Evolutionary conservation across 345 rosid genomes (phyloP), one percentile per base, ranked within the genome.

Genomic region (Physaria fendleri): DNA sequence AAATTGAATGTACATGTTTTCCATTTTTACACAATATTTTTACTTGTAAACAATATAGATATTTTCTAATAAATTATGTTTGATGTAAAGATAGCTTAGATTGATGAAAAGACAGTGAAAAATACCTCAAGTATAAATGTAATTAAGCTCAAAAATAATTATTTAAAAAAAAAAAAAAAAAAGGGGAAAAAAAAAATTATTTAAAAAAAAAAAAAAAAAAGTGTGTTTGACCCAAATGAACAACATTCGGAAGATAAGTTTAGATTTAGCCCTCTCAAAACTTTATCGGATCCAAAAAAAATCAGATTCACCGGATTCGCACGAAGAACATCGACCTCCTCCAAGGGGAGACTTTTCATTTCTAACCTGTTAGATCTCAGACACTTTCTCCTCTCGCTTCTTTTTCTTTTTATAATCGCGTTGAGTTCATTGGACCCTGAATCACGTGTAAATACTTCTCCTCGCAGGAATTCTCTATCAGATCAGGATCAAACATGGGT

Each of bases 401-500:
- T 6, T 41, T 9, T 48, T 21, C 46, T 28, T 29, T 29, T 32
- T 61, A 51, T 23, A 27, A 3, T 12, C 56, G 11, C 42, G 43
- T 22, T 29, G 57, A 46, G 62, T 38, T 34, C 16, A 39, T 28
- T 50, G 17, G 48, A 35, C 35, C 56, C 33, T 52, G 25, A 52
- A 60, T 61, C 28, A 35, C 46, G 13, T n/a, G 38, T 34, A 42
- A 42, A 24, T 46, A 18, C 14, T 57, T 61, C 3, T 61, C 56
- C 8, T 66, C 24, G 56, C 56, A 67, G 76, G 51, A 66, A 56
- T 6, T 66, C 16, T 37, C 12, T 43, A 15, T 64, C 57, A 21
- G 66, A 65, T 68, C 59, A 58, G 74, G 71, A 78, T 71, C 74
- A 65, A 54, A 40, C 23, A 90, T 90, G 99, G 99, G 97, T 48